Evolutionary conservation across 148 eudicot species (phyloP), one percentile per base, ranked within the genome.

Genomic region (Vaccinium macrocarpon): DNA sequence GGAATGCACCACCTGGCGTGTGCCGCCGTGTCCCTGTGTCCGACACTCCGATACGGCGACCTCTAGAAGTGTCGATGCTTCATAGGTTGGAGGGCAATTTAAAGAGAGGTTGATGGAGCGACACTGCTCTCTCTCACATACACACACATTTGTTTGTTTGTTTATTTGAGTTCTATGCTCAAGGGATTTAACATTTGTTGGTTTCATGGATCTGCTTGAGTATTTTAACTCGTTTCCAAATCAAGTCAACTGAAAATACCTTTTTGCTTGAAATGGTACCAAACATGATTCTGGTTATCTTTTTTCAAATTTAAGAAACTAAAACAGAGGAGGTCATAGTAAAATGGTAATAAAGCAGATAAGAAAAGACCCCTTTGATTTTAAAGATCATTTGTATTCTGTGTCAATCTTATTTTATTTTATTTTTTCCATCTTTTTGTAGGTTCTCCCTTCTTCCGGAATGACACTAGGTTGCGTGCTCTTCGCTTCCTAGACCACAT

Each of bases 401-500:
- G 35, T 81, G 25, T 0, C 11, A 23, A 25, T 81, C 46, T 27
- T 81, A 46, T 81, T 68, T 16, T 11, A 76, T 42, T 16, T 12
- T 76, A 16, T 55, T 59, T 81, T 55, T 5, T 29, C 21, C 10
- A 9, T n/a, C 66, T 62, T 83, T 49, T 71, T 89, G 86, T 80
- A 95, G 99, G 97, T 79, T 97, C 99, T 70, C 82, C 93, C 82
- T 97, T 97, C 89, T 97, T 97, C 85, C 96, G 98, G 59, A 91
- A 93, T 85, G 99, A 97, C 87, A 93, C 97, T 82, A 93, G 99
- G 91, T 90, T 97, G 93, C 98, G 99, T 83, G 99, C 99, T 83
- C 98, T 97, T 86, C 99, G 99, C 87, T 97, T 97, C 90, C 86
- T 97, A 79, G 99, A 97, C 91, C 99, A 97, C 92, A 88, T 97